Evolutionary conservation across 306 rosid genomes (phyloP).

Genomic region (Cucumis cinereus): DNA sequence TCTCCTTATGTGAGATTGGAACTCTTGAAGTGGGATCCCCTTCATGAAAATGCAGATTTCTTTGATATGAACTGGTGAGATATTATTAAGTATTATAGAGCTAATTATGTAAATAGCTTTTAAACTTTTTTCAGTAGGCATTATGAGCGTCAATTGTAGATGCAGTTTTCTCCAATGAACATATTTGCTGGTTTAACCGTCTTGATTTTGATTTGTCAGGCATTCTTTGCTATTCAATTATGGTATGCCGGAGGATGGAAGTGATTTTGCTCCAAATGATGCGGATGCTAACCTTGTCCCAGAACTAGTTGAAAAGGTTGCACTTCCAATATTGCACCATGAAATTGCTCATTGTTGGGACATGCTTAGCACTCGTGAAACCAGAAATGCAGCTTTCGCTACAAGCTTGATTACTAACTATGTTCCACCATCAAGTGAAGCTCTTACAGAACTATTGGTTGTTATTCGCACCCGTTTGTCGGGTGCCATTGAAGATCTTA

Average conservation of each 20-base stretch:
- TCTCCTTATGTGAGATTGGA: slow-evolving; percentile 92
- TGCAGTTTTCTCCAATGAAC: neutral
- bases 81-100: slow-evolving; percentile 6
- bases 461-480: slow-evolving; percentile 60
- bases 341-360: slow-evolving; percentile 87
- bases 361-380: slow-evolving; percentile 67
- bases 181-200: neutral
- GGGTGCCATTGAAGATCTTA: slow-evolving; percentile 67
- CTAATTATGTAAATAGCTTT: neutral
- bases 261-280: slow-evolving; percentile 49
- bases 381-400: slow-evolving; percentile 61
- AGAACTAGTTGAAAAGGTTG: slow-evolving; percentile 80
- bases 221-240: slow-evolving; percentile 61
- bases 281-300: slow-evolving; percentile 88
- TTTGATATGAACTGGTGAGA: slow-evolving; percentile 77
- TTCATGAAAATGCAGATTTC: slow-evolving; percentile 64
- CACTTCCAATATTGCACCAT: slow-evolving; percentile 81
- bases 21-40: slow-evolving; percentile 96
- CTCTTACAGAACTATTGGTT: slow-evolving; percentile 66
- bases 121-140: neutral
- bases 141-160: neutral
- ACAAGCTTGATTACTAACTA: slow-evolving; percentile 70
- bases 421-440: slow-evolving; percentile 69
- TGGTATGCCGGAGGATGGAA: slow-evolving; percentile 57
- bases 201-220: slow-evolving; percentile 29